Conservation (phyloP, 2,329 filamentous ascomycete species). For the Tolypocladium inflatum region DNA sequence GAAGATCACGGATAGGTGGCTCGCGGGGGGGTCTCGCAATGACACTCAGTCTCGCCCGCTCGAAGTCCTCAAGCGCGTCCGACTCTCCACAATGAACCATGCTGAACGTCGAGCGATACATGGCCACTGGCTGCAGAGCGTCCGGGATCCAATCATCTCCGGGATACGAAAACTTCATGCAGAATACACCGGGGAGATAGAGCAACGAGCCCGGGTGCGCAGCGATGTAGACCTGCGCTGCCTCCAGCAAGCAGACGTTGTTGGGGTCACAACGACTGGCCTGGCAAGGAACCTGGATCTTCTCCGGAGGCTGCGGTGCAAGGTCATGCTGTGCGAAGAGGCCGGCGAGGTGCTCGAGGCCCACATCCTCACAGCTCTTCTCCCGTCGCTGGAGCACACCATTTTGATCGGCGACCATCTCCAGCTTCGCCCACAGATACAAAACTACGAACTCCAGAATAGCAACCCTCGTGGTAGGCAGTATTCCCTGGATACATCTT, state of each 20-base stretch:
- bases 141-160: conserved; percentile 6
- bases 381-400: conserved; percentile 50
- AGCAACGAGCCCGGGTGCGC: conserved; percentile 4
- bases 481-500: conserved; percentile 47
- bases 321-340: conserved; percentile 58
- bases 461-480: conserved; percentile 35
- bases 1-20: conserved; percentile 1
- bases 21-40: neutral
- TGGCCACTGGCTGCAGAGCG: conserved; percentile 3
- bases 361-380: conserved; percentile 48
- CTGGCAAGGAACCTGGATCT: conserved; percentile 41
- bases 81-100: conserved; percentile 1
- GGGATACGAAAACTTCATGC: neutral
- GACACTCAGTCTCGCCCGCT: neutral
- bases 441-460: conserved; percentile 43
- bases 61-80: neutral
- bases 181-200: conserved; percentile 1
- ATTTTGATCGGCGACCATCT: conserved; percentile 56
- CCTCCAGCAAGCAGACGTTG: conserved; percentile 31
- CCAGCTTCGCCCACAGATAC: conserved; percentile 50
- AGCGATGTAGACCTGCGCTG: conserved; percentile 15
- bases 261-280: conserved; percentile 52
- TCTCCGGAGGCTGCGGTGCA: conserved; percentile 37
- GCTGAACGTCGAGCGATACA: conserved; percentile 2
- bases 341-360: conserved; percentile 60